Base-by-base conservation (phyloP, 805 yeast genomes). In the Saturnispora dispora region DNA sequence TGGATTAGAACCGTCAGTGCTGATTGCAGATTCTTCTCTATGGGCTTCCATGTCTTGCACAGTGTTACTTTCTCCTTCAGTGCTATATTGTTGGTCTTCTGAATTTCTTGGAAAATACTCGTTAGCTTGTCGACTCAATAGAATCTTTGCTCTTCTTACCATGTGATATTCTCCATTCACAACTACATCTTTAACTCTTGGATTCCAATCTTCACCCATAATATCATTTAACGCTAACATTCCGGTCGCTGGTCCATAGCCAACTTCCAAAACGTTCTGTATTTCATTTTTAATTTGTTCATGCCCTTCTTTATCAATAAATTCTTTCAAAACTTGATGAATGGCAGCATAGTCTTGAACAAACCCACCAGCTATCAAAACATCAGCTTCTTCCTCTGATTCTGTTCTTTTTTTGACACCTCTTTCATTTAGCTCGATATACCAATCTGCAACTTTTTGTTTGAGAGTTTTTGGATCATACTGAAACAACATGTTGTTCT, bases 241-340 rank as follows among this genome's bases (percentile, higher is more conserved):
- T 2, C 97, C 97, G 0, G 95, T 83, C 2, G 88, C 91, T 1
- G 99, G 98, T 0, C 99, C 98, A 62, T 76, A 82, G 0, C 96
- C 91, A 13, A 88, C 78, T 60, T 88, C 95, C 47, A 93, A 71
- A 0, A 93, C 78, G 5, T 78, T 71, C 28, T 74, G 61, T 11
- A 53, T n/a, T 15, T 53, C 44, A 0, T 97, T 97, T 22, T 65
- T 65, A 69, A 88, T 86, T 46, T 62, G 60, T 0, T 69, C 70
- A 6, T 62, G 67, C 0, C 82, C 84, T 20, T 74, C 64, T 40
- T 90, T 71, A 43, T 73, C 71, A 57, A 78, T 72, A 35, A 89
- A 67, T 58, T 91, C 98, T 27, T 64, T 62, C 37, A 93, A 67
- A 0, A 82, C 86, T 55, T 82, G 86, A 49, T 72, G 72, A 2